Conservation (phyloP, 257 asterid genomes). For the Sherardia arvensis region DNA sequence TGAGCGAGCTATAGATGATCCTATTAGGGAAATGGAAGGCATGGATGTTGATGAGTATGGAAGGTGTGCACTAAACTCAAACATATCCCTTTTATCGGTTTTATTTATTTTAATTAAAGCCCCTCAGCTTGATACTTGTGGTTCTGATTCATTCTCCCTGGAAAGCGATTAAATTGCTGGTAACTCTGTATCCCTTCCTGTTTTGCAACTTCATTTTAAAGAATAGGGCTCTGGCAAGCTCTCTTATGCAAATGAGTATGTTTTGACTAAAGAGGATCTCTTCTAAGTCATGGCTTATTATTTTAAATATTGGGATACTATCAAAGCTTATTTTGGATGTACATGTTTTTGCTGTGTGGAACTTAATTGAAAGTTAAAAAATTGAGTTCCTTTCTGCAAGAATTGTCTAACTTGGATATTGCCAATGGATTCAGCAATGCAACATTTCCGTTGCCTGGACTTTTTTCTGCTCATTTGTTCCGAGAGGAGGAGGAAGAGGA, state of each 20-base stretch:
- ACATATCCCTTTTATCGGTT: neutral
- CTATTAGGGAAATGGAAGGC: conserved; percentile 97
- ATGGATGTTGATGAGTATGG: conserved; percentile 97
- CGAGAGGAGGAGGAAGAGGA: conserved; percentile 46
- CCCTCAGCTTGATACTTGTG: neutral
- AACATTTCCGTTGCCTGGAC: conserved; percentile 37
- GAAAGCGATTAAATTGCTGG: neutral
- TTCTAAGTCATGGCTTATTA: no score
- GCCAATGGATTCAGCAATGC: conserved; percentile 30
- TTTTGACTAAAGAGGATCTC: no score
- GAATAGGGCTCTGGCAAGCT: neutral
- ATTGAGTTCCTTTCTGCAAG: neutral
- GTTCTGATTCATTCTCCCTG: no score
- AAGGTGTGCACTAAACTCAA: conserved; percentile 39
- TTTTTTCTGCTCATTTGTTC: conserved; percentile 27
- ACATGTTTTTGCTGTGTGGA: neutral
- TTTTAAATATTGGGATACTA: no score
- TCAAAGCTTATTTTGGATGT: no score
- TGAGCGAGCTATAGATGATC: conserved; percentile 92
- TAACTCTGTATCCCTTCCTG: neutral
- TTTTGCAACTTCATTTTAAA: neutral
- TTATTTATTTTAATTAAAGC: neutral
- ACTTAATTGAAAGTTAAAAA: no score
- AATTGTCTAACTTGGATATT: neutral
- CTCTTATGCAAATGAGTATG: neutral